A percentile compares a stretch with the other conserved stretches of the same genome.
phyloP scores from a whole-genome alignment of 2,329 filamentous ascomycete genomes.

The Orbilia quercus region DNA sequence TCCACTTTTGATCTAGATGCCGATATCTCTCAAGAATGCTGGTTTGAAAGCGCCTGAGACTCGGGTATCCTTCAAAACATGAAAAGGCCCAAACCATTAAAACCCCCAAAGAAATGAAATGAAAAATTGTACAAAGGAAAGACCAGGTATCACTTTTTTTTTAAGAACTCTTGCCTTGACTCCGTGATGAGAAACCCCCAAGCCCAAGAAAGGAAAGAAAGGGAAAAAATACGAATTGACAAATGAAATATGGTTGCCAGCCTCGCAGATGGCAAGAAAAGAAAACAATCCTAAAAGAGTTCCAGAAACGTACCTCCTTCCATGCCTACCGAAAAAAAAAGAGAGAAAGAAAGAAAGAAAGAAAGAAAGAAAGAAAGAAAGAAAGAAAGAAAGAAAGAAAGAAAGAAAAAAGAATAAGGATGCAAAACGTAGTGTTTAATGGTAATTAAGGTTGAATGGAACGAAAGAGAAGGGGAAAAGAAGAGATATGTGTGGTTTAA shows the following conservation, averaged over 20 bases:
- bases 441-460: constrained; percentile 11
- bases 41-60: background rate
- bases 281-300: constrained; percentile 46
- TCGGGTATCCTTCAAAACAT: no score
- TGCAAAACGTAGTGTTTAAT: constrained; percentile 22
- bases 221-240: constrained; percentile 26
- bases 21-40: background rate
- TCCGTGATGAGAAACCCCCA: constrained; percentile 43
- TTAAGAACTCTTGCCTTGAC: constrained; percentile 50
- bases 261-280: constrained; percentile 47
- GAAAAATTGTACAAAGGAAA: constrained; percentile 46
- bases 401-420: constrained; percentile 51
- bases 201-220: constrained; percentile 24
- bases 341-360: constrained; percentile 55
- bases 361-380: constrained; percentile 53
- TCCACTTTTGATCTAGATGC: background rate
- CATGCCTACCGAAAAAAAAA: constrained; percentile 50
- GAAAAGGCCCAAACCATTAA: constrained; percentile 13
- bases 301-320: constrained; percentile 45
- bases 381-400: constrained; percentile 55
- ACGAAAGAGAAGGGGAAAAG: constrained; percentile 18
- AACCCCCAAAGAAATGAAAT: constrained; percentile 15
- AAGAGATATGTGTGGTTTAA: constrained; percentile 9
- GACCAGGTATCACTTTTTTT: constrained; percentile 54
- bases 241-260: constrained; percentile 44